Evolutionary conservation across 2,329 filamentous ascomycete species (phyloP).

Genomic region (Fusarium sp.): DNA sequence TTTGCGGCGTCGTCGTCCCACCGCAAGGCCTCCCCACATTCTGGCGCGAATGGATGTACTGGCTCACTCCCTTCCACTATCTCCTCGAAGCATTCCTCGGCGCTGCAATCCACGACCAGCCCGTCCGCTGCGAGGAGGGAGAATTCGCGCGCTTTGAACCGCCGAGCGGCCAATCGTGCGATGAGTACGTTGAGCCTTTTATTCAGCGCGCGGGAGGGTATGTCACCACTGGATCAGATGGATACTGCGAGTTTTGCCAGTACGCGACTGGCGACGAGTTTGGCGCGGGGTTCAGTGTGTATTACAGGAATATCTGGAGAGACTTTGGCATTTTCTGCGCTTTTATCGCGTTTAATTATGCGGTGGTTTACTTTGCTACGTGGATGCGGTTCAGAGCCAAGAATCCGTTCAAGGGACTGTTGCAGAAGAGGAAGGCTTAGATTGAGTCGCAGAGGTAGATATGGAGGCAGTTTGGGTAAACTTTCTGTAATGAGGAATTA

Average conservation of each 20-base stretch:
- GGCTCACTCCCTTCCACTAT: constrained; percentile 74
- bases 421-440: constrained; percentile 40
- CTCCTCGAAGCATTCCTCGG: constrained; percentile 70
- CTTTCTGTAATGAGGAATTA: background rate
- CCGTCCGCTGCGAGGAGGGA: constrained; percentile 61
- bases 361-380: constrained; percentile 50
- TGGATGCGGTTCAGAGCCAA: constrained; percentile 52
- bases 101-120: constrained; percentile 62
- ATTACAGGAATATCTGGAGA: constrained; percentile 69
- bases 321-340: constrained; percentile 72
- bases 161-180: constrained; percentile 67
- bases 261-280: constrained; percentile 70
- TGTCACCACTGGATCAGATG: constrained; percentile 63
- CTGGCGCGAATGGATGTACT: constrained; percentile 73
- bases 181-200: constrained; percentile 65
- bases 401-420: constrained; percentile 48
- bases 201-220: constrained; percentile 67
- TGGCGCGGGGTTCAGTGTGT: constrained; percentile 66
- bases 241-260: constrained; percentile 72
- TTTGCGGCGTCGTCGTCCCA: constrained; percentile 76
- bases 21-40: constrained; percentile 66
- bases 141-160: constrained; percentile 70
- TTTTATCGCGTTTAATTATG: constrained; percentile 71
- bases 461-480: too few relatives aligned
- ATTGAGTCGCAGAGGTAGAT: background rate